phyloP scores from a whole-genome alignment of 768 basidiomycete species.

The Phylloporus rhodoxanthus region DNA sequence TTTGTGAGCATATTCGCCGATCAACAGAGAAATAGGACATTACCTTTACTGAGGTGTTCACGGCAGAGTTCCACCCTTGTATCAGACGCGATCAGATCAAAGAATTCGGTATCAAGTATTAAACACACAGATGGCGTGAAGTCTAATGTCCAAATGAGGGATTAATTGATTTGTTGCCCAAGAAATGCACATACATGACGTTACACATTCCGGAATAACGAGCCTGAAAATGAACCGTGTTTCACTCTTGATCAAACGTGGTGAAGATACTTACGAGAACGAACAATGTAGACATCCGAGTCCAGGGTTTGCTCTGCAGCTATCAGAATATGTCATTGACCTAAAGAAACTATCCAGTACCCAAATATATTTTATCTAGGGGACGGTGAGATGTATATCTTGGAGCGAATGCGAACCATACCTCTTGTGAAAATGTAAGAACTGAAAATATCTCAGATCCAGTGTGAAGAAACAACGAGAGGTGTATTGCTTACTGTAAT shows the following conservation, averaged over 20 bases:
- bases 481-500: too few relatives aligned
- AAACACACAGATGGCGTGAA: neutral
- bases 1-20: neutral
- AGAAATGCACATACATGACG: neutral
- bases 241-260: neutral
- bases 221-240: neutral
- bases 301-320: neutral
- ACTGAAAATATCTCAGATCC: neutral
- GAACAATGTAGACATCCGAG: neutral
- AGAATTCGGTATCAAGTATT: neutral
- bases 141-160: neutral
- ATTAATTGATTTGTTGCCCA: neutral
- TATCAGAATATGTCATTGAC: neutral
- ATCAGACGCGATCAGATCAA: neutral
- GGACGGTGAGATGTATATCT: neutral
- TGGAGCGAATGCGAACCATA: neutral
- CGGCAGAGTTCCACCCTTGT: neutral
- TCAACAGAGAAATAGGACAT: neutral
- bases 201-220: neutral
- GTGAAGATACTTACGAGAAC: neutral
- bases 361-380: neutral
- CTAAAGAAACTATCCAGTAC: neutral
- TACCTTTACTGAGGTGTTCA: neutral
- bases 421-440: neutral
- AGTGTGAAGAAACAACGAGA: too few relatives aligned